These are phyloP conservation scores for Linum trigynum DNA, from an alignment of 345 rosid genomes.

Conservation along the genomic window DNA sequence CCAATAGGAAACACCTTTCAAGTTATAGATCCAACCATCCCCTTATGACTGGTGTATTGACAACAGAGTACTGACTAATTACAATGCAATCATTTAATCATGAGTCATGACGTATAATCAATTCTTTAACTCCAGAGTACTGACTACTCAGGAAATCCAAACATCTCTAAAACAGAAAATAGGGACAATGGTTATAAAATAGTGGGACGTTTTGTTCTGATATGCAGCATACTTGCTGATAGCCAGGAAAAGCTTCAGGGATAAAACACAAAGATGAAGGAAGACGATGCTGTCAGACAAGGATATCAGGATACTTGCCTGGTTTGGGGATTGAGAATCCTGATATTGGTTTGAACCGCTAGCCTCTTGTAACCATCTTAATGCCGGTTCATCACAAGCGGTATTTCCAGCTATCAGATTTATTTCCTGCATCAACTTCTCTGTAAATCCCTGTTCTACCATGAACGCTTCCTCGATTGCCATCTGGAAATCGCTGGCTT, in stretches of 20 bases:
- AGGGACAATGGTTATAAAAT: not conserved
- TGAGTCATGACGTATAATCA: not conserved
- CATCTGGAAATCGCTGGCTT: conserved; percentile 64
- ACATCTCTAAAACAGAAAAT: not conserved
- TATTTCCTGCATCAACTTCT: conserved; percentile 12
- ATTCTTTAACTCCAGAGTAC: not conserved
- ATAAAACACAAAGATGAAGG: not conserved
- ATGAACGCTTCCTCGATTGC: conserved; percentile 82
- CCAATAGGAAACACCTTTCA: not conserved
- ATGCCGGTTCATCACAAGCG: conserved; percentile 33
- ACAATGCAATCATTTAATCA: not conserved
- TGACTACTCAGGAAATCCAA: not conserved
- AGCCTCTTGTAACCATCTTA: conserved; percentile 61
- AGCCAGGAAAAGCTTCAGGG: not conserved
- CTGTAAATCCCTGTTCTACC: conserved; percentile 48
- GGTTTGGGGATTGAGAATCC: conserved; percentile 36
- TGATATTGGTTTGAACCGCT: conserved; percentile 72
- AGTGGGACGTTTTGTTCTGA: not conserved
- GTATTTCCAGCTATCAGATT: conserved; percentile 22
- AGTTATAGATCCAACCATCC: not conserved
- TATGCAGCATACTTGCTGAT: not conserved
- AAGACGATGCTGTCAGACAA: not conserved
- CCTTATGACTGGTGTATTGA: not conserved
- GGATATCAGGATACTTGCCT: conserved; percentile 39
- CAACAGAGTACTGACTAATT: not conserved